phyloP scores from a whole-genome alignment of 306 rosid genomes.

The Luffa aegyptiaca region DNA sequence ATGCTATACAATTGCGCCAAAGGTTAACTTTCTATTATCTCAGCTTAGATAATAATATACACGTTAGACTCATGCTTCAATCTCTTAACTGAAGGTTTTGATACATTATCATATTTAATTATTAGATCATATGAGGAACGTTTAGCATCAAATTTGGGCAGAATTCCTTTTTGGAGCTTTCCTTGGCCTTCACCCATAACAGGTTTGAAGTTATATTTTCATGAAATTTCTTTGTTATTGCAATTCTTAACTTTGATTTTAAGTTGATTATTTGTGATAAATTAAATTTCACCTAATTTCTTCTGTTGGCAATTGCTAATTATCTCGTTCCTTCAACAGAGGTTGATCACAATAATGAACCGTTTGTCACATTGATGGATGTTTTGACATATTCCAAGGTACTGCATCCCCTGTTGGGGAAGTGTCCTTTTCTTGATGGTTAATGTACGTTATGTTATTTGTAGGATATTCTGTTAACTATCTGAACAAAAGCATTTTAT shows the following conservation, averaged over 20 bases:
- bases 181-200: constrained; percentile 30
- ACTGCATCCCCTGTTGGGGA: background rate
- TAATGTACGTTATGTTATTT: background rate
- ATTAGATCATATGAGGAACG: constrained; percentile 40
- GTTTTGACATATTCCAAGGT: constrained; percentile 50
- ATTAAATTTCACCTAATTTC: background rate
- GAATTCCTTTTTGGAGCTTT: constrained; percentile 28
- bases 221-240: background rate
- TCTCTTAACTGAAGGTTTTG: background rate
- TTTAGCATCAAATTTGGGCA: constrained; percentile 10
- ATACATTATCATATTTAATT: background rate
- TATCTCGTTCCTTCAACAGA: constrained; percentile 21
- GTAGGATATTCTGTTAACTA: background rate
- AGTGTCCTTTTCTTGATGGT: background rate
- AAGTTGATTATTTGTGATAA: background rate
- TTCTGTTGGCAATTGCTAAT: constrained; percentile 3
- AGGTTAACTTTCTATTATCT: constrained; percentile 32
- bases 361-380: constrained; percentile 39
- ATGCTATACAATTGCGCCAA: constrained; percentile 24
- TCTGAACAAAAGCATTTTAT: background rate
- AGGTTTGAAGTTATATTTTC: constrained; percentile 29
- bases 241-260: background rate
- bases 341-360: constrained; percentile 19
- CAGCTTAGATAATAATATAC: background rate
- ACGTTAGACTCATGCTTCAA: background rate